Evolutionary conservation across 768 basidiomycete genomes (phyloP), one percentile per base, ranked within the genome.

Genomic region (Leucosporidium yakuticum): DNA sequence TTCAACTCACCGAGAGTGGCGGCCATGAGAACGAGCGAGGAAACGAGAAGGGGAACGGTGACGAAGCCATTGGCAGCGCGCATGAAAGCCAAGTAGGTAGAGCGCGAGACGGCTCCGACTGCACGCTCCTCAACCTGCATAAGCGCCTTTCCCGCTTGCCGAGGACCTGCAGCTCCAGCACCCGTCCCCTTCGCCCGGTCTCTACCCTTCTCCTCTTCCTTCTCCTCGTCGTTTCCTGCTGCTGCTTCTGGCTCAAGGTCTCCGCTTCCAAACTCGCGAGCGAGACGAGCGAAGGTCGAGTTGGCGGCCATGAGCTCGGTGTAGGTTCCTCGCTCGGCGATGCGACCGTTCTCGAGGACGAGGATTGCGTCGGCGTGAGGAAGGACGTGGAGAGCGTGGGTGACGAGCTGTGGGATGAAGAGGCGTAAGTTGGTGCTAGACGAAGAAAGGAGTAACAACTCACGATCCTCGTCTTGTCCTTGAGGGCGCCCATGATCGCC

Each of bases 321-420:
- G 73, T 89, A 95, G 4, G 89, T 87, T 2, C 93, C 93, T 19
- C 83, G 84, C 77, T 95, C 93, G 25, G 83, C 84, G 66, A 97
- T 85, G 32, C 81, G 82, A 9, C 93, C 92, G 49, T 91, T 86
- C 19, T 83, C 83, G 61, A 97, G 80, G 36, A 86, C 86, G 75
- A 87, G 86, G 76, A 97, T 88, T 8, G 6, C 88, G 78, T 95
- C 91, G 29, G 91, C 89, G 65, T 88, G 82, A 1, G 89, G 88
- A 29, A 97, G 83, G 81, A 94, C 89, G 78, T 95, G 91, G 11
- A 95, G 82, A 2, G 90, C 91, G 75, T 95, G 91, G 0, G 93
- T 97, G 56, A 94, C 91, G 62, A 97, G 85, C 55, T 57, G 55
- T 25, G 1, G 32, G 21, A 21, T 19, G 19, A 21, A 25, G 12